A percentile compares a stretch with the other conserved stretches of the same genome.
Conservation (phyloP, 345 rosid species). For the Litchi chinensis region DNA sequence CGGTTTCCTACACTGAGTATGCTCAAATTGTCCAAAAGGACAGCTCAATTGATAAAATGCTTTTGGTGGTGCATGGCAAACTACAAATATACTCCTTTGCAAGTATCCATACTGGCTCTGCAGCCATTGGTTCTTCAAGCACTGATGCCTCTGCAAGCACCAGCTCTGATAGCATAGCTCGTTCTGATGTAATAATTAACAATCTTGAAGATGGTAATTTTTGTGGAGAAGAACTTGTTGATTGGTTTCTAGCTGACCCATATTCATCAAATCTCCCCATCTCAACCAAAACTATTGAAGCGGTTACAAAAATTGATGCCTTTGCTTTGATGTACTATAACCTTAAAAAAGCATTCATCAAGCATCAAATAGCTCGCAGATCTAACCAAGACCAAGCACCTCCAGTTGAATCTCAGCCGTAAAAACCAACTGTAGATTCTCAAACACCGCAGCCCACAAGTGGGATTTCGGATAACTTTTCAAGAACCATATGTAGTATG, state of each 20-base stretch:
- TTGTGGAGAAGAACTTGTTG: slow-evolving; percentile 49
- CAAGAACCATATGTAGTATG: too few species aligned
- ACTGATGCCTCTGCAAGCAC: background rate
- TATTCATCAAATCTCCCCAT: slow-evolving; percentile 64
- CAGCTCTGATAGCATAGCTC: too few species aligned
- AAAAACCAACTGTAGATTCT: too few species aligned
- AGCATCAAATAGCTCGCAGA: too few species aligned
- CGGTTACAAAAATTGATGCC: slow-evolving; percentile 76
- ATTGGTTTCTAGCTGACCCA: too few species aligned
- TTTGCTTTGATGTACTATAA: slow-evolving; percentile 52
- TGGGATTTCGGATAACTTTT: too few species aligned
- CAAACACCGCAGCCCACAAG: too few species aligned
- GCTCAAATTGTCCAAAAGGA: background rate
- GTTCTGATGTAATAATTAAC: background rate
- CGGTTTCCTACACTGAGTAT: background rate
- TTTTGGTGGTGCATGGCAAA: background rate
- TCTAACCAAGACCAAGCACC: too few species aligned
- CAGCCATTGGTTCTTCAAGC: too few species aligned
- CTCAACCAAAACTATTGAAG: slow-evolving; percentile 72
- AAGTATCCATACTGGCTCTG: too few species aligned
- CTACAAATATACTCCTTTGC: background rate
- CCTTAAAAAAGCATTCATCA: too few species aligned
- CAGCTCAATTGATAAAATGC: background rate
- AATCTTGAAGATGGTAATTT: slow-evolving; percentile 60
- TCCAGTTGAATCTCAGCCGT: too few species aligned